Evolutionary conservation across 2,329 filamentous ascomycete genomes (phyloP), one percentile per base, ranked within the genome.

Genomic region (Periglandula ipomoeae): DNA sequence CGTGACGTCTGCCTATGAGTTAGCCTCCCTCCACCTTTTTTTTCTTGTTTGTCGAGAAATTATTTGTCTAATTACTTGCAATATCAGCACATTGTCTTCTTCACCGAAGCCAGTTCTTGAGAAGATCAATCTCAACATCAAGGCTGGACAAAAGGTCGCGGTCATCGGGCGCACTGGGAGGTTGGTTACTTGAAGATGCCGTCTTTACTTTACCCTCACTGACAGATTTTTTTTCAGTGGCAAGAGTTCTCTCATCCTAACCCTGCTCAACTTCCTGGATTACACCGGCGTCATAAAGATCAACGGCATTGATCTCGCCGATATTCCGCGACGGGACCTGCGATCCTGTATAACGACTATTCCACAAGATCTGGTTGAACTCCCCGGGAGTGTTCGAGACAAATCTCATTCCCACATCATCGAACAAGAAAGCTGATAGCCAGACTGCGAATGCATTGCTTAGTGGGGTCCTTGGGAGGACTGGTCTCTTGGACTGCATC

Each of bases 271-370:
- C 17, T 40, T 47, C 24, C 37, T 47, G 9, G n/a, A 47, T 13
- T 40, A 40, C 24, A 24, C 17, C 5, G 46, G 46, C 1, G 26
- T 8, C 3, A 48, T 53, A 52, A 39, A 11, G 5, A 48, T 67
- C 0, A 61, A 67, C 23, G 58, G 56, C 10, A 23, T 62, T 1
- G 58, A 65, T 15, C 55, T 64, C 7, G 51, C 47, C 2, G 46
- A n/a, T 0, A 48, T 66, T 1, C 39, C 55, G 0, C 56, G 55
- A 11, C 49, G 56, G 10, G 0, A 56, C 1, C 32, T 66, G 10
- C 57, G 63, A 3, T 57, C 58, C 1, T 58, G 55, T 13, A 62
- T 67, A n/a, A 55, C 64, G 4, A 57, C 58, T 0, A 50, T 65
- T 0, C 48, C 64, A 0, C 65, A 67, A 37, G 64, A 66, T 11